Conservation (phyloP, 305 asterid genomes). For the Euphrasia arctica region DNA sequence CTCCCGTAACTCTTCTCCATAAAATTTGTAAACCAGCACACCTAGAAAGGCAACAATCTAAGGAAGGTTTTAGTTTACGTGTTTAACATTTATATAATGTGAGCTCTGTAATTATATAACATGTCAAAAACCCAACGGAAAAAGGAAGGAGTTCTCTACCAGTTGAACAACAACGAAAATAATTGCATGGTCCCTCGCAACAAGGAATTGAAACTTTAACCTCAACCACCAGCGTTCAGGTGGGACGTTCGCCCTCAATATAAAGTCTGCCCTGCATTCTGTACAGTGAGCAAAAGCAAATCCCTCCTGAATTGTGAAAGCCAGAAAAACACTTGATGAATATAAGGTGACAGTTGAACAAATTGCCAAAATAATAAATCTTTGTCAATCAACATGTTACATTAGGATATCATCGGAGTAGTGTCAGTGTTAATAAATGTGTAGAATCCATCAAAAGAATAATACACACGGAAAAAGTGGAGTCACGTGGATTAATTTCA, state of each 20-base stretch:
- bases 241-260: constrained; percentile 96
- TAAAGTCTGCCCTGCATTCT: constrained; percentile 93
- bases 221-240: constrained; percentile 99
- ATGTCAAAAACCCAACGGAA: constrained; percentile 6
- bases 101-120: background rate
- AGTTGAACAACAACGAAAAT: constrained; percentile 91
- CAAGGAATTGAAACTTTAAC: constrained; percentile 91
- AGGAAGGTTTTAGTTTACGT: constrained; percentile 32
- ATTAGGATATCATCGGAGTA: background rate
- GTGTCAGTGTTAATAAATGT: background rate
- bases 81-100: constrained; percentile 13
- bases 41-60: constrained; percentile 97
- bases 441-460: no score
- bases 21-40: constrained; percentile 88
- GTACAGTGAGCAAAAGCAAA: constrained; percentile 99
- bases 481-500: no score
- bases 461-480: no score
- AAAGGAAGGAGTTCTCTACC: constrained; percentile 51
- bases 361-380: background rate
- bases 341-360: background rate
- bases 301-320: constrained; percentile 80
- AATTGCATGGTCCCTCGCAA: constrained; percentile 94
- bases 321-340: constrained; percentile 25
- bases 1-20: constrained; percentile 95
- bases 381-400: background rate